Evolutionary conservation across 352 stramenopile species (phyloP).

Genomic region (Phytopythium chamaehyphon): DNA sequence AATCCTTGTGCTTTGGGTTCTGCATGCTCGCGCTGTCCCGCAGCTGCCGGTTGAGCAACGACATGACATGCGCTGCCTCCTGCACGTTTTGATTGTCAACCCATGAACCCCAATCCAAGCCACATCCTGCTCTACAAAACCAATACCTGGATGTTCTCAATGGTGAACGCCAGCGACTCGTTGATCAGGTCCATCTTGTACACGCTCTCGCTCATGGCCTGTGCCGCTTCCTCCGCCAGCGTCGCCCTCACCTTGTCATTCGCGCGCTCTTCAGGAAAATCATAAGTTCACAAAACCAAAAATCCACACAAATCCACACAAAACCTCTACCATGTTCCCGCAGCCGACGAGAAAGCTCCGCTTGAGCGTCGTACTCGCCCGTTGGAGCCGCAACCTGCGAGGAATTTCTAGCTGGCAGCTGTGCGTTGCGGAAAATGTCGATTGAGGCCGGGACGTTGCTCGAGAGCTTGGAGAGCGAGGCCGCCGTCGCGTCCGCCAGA

Average conservation of each 20-base stretch:
- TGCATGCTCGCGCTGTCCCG: slow-evolving; percentile 47
- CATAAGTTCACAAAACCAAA: not conserved
- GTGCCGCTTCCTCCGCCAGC: slow-evolving; percentile 24
- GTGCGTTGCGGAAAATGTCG: slow-evolving; percentile 27
- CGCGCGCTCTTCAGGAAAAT: slow-evolving; percentile 23
- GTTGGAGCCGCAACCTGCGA: slow-evolving; percentile 9
- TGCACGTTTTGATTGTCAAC: slow-evolving; percentile 3
- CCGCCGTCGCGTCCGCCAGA: slow-evolving; percentile 26
- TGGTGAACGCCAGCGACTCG: slow-evolving; percentile 75
- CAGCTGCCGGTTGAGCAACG: slow-evolving; percentile 64
- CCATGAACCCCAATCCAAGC: not conserved
- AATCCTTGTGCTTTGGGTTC: slow-evolving; percentile 23
- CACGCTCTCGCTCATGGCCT: slow-evolving; percentile 39
- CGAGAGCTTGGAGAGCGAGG: slow-evolving; percentile 46
- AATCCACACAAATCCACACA: not conserved
- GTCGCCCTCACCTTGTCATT: slow-evolving; percentile 39
- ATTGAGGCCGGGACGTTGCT: slow-evolving; percentile 38
- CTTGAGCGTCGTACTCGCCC: slow-evolving; percentile 16
- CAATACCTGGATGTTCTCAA: slow-evolving; percentile 66
- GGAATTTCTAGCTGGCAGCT: slow-evolving; percentile 11
- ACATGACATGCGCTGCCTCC: slow-evolving; percentile 68
- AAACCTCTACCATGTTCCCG: not conserved
- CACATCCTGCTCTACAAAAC: not conserved
- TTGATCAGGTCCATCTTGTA: slow-evolving; percentile 80
- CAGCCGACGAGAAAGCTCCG: slow-evolving; percentile 13